Conservation (phyloP, 1,284 basidiomycete genomes). For the Sporisorium graminicola region DNA sequence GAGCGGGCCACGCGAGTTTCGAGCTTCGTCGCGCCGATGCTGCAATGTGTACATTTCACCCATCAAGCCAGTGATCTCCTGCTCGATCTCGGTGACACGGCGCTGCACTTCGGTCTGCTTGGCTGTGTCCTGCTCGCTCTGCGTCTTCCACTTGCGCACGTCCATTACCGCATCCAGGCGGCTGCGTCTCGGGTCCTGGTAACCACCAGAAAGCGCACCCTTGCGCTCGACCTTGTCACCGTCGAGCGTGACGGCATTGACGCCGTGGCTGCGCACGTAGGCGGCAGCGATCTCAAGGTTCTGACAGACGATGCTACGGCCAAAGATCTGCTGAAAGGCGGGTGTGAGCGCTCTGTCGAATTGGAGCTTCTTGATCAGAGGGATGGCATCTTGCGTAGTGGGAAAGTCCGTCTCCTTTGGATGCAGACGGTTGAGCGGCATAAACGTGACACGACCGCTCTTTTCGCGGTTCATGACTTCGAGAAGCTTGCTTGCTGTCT, state of each 20-base stretch:
- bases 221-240: slow-evolving; percentile 98
- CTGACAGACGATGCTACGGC: slow-evolving; percentile 93
- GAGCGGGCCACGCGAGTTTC: slow-evolving; percentile 79
- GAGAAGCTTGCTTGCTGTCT: slow-evolving; percentile 87
- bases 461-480: slow-evolving; percentile 92
- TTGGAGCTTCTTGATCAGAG: slow-evolving; percentile 80
- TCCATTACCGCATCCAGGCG: slow-evolving; percentile 87
- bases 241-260: slow-evolving; percentile 97
- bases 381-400: slow-evolving; percentile 82
- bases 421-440: slow-evolving; percentile 96
- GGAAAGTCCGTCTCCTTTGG: slow-evolving; percentile 78
- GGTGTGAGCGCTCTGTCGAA: slow-evolving; percentile 81
- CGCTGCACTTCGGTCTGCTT: slow-evolving; percentile 81
- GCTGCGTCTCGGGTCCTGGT: slow-evolving; percentile 89
- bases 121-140: slow-evolving; percentile 78
- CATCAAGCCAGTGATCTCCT: slow-evolving; percentile 83
- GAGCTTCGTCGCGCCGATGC: slow-evolving; percentile 79
- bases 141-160: slow-evolving; percentile 82
- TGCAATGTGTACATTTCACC: slow-evolving; percentile 81
- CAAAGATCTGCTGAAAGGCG: slow-evolving; percentile 98
- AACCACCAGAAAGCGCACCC: slow-evolving; percentile 94
- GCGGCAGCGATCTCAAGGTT: slow-evolving; percentile 91
- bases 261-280: slow-evolving; percentile 91
- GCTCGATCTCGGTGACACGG: slow-evolving; percentile 81
- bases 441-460: slow-evolving; percentile 94